Evolutionary conservation across 208 protist species (phyloP).

Genomic region (Trypanosoma conorhini): DNA sequence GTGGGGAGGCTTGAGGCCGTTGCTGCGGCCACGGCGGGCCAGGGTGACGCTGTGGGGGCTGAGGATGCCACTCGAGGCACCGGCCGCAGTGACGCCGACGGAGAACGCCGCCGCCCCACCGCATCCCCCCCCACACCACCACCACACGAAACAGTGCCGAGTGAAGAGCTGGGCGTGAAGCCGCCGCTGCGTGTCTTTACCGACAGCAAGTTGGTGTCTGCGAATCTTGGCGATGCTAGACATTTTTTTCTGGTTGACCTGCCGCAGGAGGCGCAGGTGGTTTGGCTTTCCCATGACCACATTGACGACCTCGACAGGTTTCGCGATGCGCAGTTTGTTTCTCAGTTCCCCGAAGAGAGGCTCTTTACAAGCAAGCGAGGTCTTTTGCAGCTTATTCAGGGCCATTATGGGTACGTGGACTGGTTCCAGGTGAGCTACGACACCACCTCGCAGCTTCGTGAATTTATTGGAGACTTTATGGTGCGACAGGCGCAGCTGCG

Average conservation of each 20-base stretch:
- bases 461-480: constrained; percentile 38
- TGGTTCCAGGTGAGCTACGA: constrained; percentile 44
- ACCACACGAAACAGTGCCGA: neutral
- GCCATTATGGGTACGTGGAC: constrained; percentile 22
- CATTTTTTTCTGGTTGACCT: constrained; percentile 40
- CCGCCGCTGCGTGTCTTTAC: constrained; percentile 30
- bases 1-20: constrained; percentile 2
- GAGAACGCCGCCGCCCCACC: neutral
- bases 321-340: constrained; percentile 26
- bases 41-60: neutral
- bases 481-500: constrained; percentile 21
- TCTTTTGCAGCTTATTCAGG: constrained; percentile 27
- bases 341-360: constrained; percentile 33
- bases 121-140: neutral
- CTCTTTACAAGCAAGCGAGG: constrained; percentile 36
- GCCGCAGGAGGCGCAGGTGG: constrained; percentile 42
- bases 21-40: neutral
- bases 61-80: neutral
- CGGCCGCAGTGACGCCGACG: neutral
- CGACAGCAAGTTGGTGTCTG: constrained; percentile 28
- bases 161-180: neutral
- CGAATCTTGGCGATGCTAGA: constrained; percentile 13
- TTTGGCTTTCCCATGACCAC: constrained; percentile 43
- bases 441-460: constrained; percentile 28
- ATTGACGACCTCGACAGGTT: constrained; percentile 22